These are phyloP conservation scores for Bacterosira constricta DNA, from an alignment of 108 stramenopile genomes.

Conservation along the genomic window DNA sequence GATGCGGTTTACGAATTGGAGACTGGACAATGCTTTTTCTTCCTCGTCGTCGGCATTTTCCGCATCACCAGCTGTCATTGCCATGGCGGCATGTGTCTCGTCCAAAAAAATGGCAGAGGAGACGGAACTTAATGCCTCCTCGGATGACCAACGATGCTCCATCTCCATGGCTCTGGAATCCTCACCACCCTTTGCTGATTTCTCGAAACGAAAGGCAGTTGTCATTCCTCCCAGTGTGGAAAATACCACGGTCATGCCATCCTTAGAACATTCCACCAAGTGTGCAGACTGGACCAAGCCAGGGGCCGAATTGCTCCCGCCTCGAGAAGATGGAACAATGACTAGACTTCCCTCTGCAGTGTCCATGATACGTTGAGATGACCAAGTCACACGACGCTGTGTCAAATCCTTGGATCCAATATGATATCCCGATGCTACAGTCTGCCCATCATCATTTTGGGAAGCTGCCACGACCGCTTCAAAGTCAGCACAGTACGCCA, in stretches of 20 bases:
- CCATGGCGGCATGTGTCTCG: slow-evolving; percentile 65
- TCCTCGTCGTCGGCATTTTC: slow-evolving; percentile 49
- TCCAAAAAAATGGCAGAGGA: slow-evolving; percentile 75
- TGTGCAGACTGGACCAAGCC: slow-evolving; percentile 32
- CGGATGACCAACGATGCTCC: slow-evolving; percentile 66
- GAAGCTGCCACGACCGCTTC: slow-evolving; percentile 33
- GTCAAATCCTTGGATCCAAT: background rate
- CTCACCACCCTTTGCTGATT: background rate
- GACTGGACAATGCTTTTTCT: slow-evolving; percentile 53
- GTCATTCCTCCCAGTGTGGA: slow-evolving; percentile 62
- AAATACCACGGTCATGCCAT: slow-evolving; percentile 47
- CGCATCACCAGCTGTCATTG: background rate
- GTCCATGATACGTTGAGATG: no score
- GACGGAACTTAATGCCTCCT: slow-evolving; percentile 72
- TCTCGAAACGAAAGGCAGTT: slow-evolving; percentile 31
- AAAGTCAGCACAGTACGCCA: slow-evolving; percentile 42
- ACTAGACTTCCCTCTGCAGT: background rate
- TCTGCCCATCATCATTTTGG: slow-evolving; percentile 2
- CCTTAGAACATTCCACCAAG: slow-evolving; percentile 47
- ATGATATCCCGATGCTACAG: background rate
- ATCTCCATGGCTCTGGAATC: background rate
- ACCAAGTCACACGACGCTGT: slow-evolving; percentile 6
- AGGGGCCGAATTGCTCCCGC: background rate
- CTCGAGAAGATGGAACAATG: slow-evolving; percentile 2
- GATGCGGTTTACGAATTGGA: slow-evolving; percentile 60